Base-by-base conservation (phyloP, 768 basidiomycete genomes). In the Lactifluus subvellereus region DNA sequence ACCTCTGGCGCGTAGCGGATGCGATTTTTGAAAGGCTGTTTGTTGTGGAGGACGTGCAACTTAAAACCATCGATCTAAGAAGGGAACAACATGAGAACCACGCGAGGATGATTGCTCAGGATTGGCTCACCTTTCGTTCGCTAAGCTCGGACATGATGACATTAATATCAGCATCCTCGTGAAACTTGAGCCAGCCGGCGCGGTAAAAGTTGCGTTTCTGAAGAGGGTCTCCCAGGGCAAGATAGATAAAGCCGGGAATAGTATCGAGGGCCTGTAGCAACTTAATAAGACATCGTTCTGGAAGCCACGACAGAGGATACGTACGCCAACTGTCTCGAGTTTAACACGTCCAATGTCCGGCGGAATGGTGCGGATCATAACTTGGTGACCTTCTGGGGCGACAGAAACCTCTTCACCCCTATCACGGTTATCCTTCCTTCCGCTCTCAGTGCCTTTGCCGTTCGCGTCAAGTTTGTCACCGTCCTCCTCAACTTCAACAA, bases 121-220 rank as follows among this genome's bases (percentile, higher is more conserved):
- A 42, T 22, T 6, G 16, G 62, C 49, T 38, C 67, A 92, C 95
- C 84, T 94, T 95, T 72, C 87, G 88, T 68, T 93, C 91, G 57
- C 89, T 82, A 51, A 98, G 69, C 68, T 90, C 86, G 43, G 77
- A 69, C 75, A 95, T 83, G 6, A 91, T 86, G 16, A 75, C 69
- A 2, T 78, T 70, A 84, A 98, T 92, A 68, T 97, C 91, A 10
- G 88, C 84, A 66, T 93, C 92, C 37, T 92, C 90, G 47, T 76
- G 77, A 72, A 95, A 97, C 66, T 85, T 85, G 62, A 97, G 78
- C 94, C 95, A 98, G 13, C 93, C 96, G 1, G 94, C 91, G 37
- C 96, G 90, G 72, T 96, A 94, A 72, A 90, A 98, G 69, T 90
- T 91, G 62, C 93, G 86, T 75, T 95, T 95, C 73, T 93, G 91